Evolutionary conservation across 2,329 filamentous ascomycete species (phyloP).

Genomic region (Teratosphaeria epicoccoides): DNA sequence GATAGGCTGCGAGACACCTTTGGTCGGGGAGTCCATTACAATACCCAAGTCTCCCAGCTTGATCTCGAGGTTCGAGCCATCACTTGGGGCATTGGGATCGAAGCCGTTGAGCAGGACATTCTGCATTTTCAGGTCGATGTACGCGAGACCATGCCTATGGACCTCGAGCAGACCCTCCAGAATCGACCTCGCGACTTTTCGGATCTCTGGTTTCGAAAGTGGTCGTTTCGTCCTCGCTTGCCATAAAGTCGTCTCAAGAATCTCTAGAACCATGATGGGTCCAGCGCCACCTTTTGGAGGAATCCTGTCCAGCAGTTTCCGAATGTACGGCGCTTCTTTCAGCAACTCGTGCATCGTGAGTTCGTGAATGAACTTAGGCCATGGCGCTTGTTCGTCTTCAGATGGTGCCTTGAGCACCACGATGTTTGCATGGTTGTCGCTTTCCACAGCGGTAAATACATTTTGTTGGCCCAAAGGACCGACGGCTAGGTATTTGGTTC

Average conservation of each 20-base stretch:
- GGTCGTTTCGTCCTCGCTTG: constrained; percentile 17
- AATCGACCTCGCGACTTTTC: constrained; percentile 12
- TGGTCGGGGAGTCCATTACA: constrained; percentile 15
- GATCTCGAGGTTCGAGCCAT: constrained; percentile 11
- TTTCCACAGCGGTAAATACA: constrained; percentile 20
- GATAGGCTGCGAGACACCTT: constrained; percentile 19
- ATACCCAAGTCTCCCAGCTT: constrained; percentile 22
- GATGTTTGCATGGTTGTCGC: constrained; percentile 10
- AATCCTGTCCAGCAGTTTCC: constrained; percentile 20
- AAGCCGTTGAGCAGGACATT: constrained; percentile 23
- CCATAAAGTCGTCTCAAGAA: constrained; percentile 18
- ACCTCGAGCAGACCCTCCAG: constrained; percentile 16
- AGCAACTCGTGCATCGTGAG: constrained; percentile 24
- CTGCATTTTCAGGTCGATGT: constrained; percentile 22
- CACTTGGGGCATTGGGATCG: constrained; percentile 6
- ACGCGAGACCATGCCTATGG: constrained; percentile 19
- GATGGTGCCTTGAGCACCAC: constrained; percentile 20
- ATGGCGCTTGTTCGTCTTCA: constrained; percentile 11
- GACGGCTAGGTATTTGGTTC: constrained; percentile 20
- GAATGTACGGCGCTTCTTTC: constrained; percentile 14
- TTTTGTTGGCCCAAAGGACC: constrained; percentile 18
- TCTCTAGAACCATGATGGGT: constrained; percentile 20
- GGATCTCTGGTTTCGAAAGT: constrained; percentile 16
- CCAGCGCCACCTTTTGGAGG: constrained; percentile 9
- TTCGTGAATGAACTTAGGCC: constrained; percentile 19